A percentile compares a stretch with the other conserved stretches of the same genome.
Evolutionary conservation across 345 rosid genomes (phyloP).

Genomic region (Hypericum perforatum): DNA sequence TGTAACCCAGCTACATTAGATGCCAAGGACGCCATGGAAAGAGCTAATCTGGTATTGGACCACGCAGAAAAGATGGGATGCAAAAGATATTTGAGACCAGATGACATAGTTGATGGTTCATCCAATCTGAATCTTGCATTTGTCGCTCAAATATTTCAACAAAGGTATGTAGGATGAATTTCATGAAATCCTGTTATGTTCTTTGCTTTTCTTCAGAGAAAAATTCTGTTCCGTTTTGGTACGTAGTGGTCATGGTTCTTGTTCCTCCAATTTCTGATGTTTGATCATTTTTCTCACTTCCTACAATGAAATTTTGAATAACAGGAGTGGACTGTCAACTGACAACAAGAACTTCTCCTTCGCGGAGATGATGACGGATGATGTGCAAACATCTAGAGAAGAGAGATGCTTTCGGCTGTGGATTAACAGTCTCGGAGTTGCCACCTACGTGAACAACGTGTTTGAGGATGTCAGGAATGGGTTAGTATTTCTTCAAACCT

Average conservation of each 20-base stretch:
- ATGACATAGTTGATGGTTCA: conserved; percentile 80
- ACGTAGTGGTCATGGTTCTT: no score
- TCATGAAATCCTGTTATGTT: not conserved
- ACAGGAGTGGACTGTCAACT: conserved; percentile 75
- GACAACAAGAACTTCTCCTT: conserved; percentile 60
- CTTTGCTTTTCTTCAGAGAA: no score
- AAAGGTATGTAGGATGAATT: conserved; percentile 39
- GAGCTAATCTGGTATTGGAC: conserved; percentile 63
- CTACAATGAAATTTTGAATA: conserved; percentile 7
- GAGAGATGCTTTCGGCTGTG: conserved; percentile 88
- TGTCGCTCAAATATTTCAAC: conserved; percentile 82
- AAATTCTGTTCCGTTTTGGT: no score
- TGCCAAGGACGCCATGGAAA: conserved; percentile 53
- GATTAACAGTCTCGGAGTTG: conserved; percentile 82
- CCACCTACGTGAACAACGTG: conserved; percentile 66
- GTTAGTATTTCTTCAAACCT: conserved; percentile 25
- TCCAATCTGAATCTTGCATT: conserved; percentile 82
- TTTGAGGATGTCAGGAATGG: conserved; percentile 91
- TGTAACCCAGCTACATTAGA: conserved; percentile 69
- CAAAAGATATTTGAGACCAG: conserved; percentile 66
- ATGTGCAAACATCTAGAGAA: conserved; percentile 70
- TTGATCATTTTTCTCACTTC: no score
- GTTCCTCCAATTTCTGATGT: no score
- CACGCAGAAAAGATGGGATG: conserved; percentile 86
- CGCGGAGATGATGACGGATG: conserved; percentile 92